Base-by-base conservation (phyloP, 306 rosid genomes). In the Lithocarpus polystachyus region DNA sequence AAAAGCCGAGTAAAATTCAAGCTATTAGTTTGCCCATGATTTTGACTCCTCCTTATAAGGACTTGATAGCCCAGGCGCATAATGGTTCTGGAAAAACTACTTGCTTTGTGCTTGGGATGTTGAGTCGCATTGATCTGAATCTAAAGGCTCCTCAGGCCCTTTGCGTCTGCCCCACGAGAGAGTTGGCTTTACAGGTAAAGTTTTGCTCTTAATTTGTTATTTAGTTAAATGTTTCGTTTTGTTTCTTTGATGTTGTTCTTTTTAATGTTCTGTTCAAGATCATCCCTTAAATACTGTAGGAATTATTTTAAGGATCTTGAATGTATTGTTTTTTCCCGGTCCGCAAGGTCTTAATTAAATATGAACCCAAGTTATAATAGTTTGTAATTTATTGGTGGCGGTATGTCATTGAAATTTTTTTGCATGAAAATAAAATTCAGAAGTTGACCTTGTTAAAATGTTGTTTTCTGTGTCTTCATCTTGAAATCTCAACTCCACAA, bases 71-170 rank as follows among this genome's bases (percentile, higher is more conserved):
- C 1, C 99, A 95, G 80, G 99, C 99, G 5, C 99, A 92, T 76
- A 94, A 94, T 54, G 97, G 99, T 60, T 94, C 99, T 3, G 97
- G 99, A 1, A 94, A 94, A 86, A 94, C 99, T 2, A 94, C 99
- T 18, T 94, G 99, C 77, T 94, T 94, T 48, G 97, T 92, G 70
- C 97, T 94, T 14, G 99, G 97, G 69, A 94, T 94, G 97, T 79
- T 92, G 70, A 89, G 95, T 82, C 97, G 99, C 0, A 91, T 94
- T 31, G 93, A 94, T 90, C 95, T 94, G 2, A 81, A 48, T 19
- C 1, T 86, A 69, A 83, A 87, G 84, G 89, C 80, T 73, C 97
- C 98, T 56, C 98, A 94, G 79, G 99, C 99, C 1, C 92, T 91
- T 26, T 94, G 97, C 57, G 88, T 94, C 57, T 94, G 99, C 28